Evolutionary conservation across 2,329 filamentous ascomycete genomes (phyloP).

Genomic region (Chlorencoelia australis): DNA sequence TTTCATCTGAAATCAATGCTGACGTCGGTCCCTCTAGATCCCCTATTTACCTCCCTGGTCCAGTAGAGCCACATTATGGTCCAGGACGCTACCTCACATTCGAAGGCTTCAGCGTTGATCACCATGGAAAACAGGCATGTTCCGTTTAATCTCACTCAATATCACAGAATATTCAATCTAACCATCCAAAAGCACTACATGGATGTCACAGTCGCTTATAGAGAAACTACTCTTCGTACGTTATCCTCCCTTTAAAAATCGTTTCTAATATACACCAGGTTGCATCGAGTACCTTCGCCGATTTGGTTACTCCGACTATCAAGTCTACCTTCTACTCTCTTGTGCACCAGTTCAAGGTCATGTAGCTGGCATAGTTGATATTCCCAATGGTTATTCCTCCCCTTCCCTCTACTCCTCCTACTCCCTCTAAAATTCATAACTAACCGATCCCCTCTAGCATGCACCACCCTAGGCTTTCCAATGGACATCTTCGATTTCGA

Average conservation of each 20-base stretch:
- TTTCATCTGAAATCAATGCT: too few species aligned
- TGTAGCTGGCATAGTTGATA: conserved; percentile 81
- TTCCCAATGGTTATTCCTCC: conserved; percentile 53
- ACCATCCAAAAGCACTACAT: conserved; percentile 20
- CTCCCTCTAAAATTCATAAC: background rate
- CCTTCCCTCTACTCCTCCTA: background rate
- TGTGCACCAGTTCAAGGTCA: conserved; percentile 84
- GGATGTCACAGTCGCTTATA: conserved; percentile 20
- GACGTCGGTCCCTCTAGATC: too few species aligned
- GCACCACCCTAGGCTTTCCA: conserved; percentile 77
- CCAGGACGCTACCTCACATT: conserved; percentile 76
- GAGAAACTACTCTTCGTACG: conserved; percentile 35
- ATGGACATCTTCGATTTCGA: conserved; percentile 96
- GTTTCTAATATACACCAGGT: conserved; percentile 28
- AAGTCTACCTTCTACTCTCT: conserved; percentile 76
- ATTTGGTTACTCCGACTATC: conserved; percentile 63
- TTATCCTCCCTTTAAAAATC: conserved; percentile 4
- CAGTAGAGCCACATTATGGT: conserved; percentile 80
- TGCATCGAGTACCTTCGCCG: conserved; percentile 71
- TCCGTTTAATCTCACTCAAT: conserved; percentile 52
- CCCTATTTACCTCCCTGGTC: conserved; percentile 77
- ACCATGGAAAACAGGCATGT: conserved; percentile 63
- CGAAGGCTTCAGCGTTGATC: conserved; percentile 83
- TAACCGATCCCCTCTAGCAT: conserved; percentile 37
- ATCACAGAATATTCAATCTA: conserved; percentile 1